Percentiles rank a stretch among this genome's conserved stretches.
phyloP scores from a whole-genome alignment of 495 filamentous ascomycete species.

The Mytilinidion resinicola region DNA sequence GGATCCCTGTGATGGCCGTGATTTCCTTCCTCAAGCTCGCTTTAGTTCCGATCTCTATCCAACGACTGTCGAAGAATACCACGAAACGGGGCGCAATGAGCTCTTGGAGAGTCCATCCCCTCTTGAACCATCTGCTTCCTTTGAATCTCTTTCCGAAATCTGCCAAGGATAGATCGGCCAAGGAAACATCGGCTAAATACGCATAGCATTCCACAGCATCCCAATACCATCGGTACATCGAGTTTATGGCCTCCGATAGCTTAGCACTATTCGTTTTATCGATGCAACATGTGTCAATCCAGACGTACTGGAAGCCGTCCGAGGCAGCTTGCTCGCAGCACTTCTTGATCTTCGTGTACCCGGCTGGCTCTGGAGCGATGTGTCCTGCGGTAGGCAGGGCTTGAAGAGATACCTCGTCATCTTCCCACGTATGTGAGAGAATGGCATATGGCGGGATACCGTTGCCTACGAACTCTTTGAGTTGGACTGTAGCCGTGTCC shows the following conservation, averaged over 20 bases:
- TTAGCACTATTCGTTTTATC: background rate
- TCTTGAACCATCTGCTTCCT: background rate
- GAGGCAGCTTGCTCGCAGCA: background rate
- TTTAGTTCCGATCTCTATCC: constrained; percentile 1
- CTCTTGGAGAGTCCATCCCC: background rate
- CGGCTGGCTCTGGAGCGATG: background rate
- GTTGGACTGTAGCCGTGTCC: background rate
- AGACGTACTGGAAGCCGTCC: background rate
- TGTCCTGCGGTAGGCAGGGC: background rate
- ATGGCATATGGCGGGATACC: background rate
- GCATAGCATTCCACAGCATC: background rate
- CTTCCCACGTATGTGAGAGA: constrained; percentile 4
- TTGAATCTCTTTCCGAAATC: background rate
- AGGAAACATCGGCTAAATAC: background rate
- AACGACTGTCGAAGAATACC: constrained; percentile 2
- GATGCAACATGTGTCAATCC: constrained; percentile 3
- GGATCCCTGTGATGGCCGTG: background rate
- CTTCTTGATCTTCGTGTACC: background rate
- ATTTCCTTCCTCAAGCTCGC: background rate
- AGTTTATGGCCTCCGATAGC: background rate
- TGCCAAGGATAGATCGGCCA: background rate
- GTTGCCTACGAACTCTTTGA: background rate
- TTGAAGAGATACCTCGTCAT: constrained; percentile 1
- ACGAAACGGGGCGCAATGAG: background rate
- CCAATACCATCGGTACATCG: constrained; percentile 4